These are phyloP conservation scores for Coemansia sp. DNA, from an alignment of 192 early-diverging fungal genomes.

Conservation along the genomic window DNA sequence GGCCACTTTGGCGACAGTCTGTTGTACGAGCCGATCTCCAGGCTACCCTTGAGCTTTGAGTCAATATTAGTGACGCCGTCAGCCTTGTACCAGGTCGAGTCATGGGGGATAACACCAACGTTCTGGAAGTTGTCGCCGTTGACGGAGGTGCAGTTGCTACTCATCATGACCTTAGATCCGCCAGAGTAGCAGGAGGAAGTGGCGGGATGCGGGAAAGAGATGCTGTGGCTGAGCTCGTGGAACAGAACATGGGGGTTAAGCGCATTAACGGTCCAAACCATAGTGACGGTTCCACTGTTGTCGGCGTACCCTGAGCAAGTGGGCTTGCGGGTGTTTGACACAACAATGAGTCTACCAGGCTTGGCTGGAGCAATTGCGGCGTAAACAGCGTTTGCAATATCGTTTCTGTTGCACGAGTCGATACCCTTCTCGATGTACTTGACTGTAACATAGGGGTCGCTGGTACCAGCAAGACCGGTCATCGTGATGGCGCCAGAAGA, in stretches of 20 bases:
- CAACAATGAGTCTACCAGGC: neutral
- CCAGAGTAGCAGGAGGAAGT: neutral
- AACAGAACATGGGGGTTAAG: constrained; percentile 7
- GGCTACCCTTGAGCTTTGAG: neutral
- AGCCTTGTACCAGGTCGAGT: neutral
- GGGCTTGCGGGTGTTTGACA: neutral
- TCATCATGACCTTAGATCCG: neutral
- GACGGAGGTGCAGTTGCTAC: constrained; percentile 1
- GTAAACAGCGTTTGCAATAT: neutral
- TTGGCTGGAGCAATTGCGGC: neutral
- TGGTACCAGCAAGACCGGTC: neutral
- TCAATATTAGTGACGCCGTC: constrained; percentile 1
- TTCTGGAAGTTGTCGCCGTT: constrained; percentile 3
- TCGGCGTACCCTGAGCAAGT: neutral
- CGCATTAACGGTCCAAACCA: constrained; percentile 2
- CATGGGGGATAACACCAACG: constrained; percentile 2
- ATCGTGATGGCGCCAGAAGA: neutral
- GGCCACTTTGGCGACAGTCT: neutral
- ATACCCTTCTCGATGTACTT: neutral
- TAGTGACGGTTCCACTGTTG: constrained; percentile 2
- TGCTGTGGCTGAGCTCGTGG: constrained; percentile 1
- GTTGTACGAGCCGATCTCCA: neutral
- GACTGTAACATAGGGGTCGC: neutral
- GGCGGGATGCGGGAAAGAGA: neutral
- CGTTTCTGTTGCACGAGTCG: neutral